A percentile compares a stretch with the other conserved stretches of the same genome.
These are phyloP conservation scores for Thuja plicata DNA, from an alignment of 83 land plant species.

Conservation along the genomic window DNA sequence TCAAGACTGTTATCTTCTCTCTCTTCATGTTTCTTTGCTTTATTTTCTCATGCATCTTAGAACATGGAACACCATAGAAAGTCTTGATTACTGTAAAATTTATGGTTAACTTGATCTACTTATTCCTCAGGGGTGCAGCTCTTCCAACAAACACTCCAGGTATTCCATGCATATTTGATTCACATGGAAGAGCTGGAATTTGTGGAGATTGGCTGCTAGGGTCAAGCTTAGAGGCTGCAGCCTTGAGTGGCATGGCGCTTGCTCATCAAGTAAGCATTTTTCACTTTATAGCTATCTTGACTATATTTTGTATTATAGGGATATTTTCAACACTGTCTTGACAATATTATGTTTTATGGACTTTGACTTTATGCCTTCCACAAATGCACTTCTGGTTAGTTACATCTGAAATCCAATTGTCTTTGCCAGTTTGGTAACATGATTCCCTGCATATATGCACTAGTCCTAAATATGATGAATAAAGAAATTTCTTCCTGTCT, in stretches of 20 bases:
- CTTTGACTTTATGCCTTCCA: neutral
- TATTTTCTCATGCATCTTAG: slow-evolving; percentile 8
- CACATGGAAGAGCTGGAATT: slow-evolving; percentile 89
- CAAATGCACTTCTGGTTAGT: neutral
- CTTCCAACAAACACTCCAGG: slow-evolving; percentile 87
- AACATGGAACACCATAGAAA: slow-evolving; percentile 1
- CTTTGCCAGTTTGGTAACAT: neutral
- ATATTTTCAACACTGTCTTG: too few relatives aligned
- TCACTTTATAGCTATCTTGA: neutral
- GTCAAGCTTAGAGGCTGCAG: slow-evolving; percentile 91
- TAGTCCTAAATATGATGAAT: neutral
- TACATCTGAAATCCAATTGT: neutral
- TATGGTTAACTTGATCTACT: neutral
- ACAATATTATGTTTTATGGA: neutral
- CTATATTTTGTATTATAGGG: too few relatives aligned
- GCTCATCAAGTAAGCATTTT: slow-evolving; percentile 73
- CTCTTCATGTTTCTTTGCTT: neutral
- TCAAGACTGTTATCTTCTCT: neutral
- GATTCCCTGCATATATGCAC: neutral
- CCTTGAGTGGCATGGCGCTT: slow-evolving; percentile 92
- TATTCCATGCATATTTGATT: slow-evolving; percentile 91
- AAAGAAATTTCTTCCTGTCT: too few relatives aligned
- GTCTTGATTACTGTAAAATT: neutral
- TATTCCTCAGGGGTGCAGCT: slow-evolving; percentile 92
- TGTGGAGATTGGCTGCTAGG: slow-evolving; percentile 99